Conservation (phyloP, 805 yeast species). For the Metschnikowia cerradonensis region DNA sequence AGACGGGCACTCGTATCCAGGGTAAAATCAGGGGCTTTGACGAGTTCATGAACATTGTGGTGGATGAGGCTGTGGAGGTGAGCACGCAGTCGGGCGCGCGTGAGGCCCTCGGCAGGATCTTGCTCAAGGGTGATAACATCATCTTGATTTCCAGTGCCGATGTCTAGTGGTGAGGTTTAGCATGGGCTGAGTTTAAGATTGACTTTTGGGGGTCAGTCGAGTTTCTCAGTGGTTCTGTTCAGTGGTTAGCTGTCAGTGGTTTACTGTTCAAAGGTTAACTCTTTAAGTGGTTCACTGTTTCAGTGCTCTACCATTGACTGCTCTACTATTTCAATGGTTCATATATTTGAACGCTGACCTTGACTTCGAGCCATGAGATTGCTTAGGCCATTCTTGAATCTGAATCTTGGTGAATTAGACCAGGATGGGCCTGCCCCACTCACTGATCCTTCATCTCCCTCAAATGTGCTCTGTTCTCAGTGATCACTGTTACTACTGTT, state of each 20-base stretch:
- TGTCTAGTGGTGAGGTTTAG: not conserved
- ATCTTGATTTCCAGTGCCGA: conserved; percentile 57
- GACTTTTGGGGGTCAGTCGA: too few relatives aligned
- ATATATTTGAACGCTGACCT: not conserved
- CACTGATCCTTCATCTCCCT: conserved; percentile 7
- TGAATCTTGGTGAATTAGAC: conserved; percentile 8
- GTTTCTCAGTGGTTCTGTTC: too few relatives aligned
- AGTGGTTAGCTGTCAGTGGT: too few relatives aligned
- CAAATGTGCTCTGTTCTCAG: conserved; percentile 22
- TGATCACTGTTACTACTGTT: too few relatives aligned
- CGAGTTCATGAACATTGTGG: conserved; percentile 86
- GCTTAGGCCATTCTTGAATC: conserved; percentile 7
- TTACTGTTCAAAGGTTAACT: too few relatives aligned
- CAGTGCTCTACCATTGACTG: too few relatives aligned
- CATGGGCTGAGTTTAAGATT: not conserved
- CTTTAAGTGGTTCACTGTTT: too few relatives aligned
- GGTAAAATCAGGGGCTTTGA: conserved; percentile 92
- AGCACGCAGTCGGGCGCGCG: conserved; percentile 45
- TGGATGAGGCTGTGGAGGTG: conserved; percentile 64
- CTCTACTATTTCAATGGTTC: too few relatives aligned
- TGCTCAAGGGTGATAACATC: conserved; percentile 92
- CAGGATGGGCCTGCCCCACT: conserved; percentile 2
- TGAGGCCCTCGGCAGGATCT: conserved; percentile 63
- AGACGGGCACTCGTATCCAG: conserved; percentile 67
- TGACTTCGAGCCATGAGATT: conserved; percentile 4